phyloP scores from a whole-genome alignment of 306 rosid genomes.

The Prosopis cineraria region DNA sequence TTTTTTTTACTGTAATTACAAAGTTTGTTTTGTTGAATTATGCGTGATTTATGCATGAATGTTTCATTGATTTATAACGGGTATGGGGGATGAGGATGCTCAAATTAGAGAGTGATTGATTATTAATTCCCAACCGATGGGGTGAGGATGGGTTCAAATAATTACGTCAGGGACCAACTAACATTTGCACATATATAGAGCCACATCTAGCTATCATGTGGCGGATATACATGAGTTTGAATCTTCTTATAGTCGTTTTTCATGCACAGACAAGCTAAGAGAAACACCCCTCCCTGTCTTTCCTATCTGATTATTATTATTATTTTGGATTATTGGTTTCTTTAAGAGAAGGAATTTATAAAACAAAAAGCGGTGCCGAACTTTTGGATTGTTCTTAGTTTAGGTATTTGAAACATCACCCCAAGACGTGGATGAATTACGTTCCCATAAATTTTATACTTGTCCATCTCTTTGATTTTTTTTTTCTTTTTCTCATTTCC shows the following conservation, averaged over 20 bases:
- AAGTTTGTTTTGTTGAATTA: no score
- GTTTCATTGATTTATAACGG: no score
- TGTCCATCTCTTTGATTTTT: no score
- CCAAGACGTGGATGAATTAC: not conserved
- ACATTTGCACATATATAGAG: not conserved
- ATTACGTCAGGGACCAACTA: not conserved
- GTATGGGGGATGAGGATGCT: no score
- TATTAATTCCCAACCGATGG: not conserved
- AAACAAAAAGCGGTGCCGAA: constrained; percentile 19
- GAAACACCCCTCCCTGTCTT: not conserved
- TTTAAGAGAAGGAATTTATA: not conserved
- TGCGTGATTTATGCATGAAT: no score
- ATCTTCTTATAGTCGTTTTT: not conserved
- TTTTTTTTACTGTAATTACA: no score
- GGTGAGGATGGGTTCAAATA: not conserved
- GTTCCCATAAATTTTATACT: not conserved
- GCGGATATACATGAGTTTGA: not conserved
- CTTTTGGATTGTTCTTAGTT: not conserved
- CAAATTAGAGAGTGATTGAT: no score
- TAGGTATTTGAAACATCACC: not conserved
- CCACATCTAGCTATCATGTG: no score
- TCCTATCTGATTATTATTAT: not conserved
- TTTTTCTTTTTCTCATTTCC: no score
- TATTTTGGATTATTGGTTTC: not conserved
- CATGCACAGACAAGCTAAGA: not conserved